Percentiles rank a stretch among this genome's conserved stretches.
These are phyloP conservation scores for Penicillium turbatum DNA, from an alignment of 495 filamentous ascomycete genomes.

Conservation along the genomic window DNA sequence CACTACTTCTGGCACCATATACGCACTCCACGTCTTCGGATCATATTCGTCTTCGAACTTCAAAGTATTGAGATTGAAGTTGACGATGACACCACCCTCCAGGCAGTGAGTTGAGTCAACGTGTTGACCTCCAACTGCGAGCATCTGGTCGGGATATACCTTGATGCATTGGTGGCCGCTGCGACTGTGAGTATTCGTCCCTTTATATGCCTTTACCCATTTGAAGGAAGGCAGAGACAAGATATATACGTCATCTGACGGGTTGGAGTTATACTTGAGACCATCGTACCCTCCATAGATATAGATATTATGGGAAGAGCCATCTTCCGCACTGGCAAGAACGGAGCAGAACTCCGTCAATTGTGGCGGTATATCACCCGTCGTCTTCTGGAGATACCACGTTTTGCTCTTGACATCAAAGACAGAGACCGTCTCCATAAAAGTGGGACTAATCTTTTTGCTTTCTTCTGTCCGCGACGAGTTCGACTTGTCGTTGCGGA, in stretches of 20 bases:
- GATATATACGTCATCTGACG: slow-evolving; percentile 66
- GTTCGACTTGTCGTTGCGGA: slow-evolving; percentile 5
- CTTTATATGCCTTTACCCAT: slow-evolving; percentile 61
- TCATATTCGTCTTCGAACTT: slow-evolving; percentile 58
- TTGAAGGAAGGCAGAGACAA: slow-evolving; percentile 70
- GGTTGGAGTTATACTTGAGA: slow-evolving; percentile 26
- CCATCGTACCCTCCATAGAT: slow-evolving; percentile 69
- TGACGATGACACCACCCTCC: slow-evolving; percentile 48
- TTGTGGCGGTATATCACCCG: slow-evolving; percentile 48
- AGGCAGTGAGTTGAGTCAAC: slow-evolving; percentile 42
- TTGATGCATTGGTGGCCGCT: slow-evolving; percentile 61
- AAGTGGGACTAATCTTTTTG: slow-evolving; percentile 50
- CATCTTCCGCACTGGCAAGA: slow-evolving; percentile 56
- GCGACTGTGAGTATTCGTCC: slow-evolving; percentile 46
- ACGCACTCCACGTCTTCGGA: slow-evolving; percentile 52
- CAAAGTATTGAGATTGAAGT: slow-evolving; percentile 61
- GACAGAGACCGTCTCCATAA: slow-evolving; percentile 63
- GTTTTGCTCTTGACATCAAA: slow-evolving; percentile 57
- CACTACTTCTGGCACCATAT: slow-evolving; percentile 58
- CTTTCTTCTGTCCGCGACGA: slow-evolving; percentile 40
- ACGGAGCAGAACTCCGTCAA: slow-evolving; percentile 63
- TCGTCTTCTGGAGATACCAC: slow-evolving; percentile 58
- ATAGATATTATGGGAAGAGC: slow-evolving; percentile 65
- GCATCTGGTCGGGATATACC: slow-evolving; percentile 70
- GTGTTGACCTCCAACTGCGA: slow-evolving; percentile 57